Base-by-base conservation (phyloP, 176 grass and related monocot genomes). In the Oryza brachyantha region DNA sequence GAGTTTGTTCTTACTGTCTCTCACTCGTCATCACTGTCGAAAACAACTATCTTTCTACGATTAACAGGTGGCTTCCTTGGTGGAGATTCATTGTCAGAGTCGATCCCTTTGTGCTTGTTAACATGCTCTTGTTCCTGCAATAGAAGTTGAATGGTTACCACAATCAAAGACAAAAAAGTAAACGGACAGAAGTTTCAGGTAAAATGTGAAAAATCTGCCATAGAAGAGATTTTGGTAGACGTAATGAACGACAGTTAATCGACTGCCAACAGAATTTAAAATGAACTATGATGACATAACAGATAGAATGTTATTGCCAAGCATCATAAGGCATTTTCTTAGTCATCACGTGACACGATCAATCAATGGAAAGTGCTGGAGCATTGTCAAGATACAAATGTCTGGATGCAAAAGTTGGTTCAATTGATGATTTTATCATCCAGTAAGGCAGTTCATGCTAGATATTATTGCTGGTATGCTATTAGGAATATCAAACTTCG, bases 1-100 rank as follows among this genome's bases (percentile, higher is more conserved):
- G 52, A 57, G 42, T 25, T 19, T 42, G 40, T 13, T 28, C 61
- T 65, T 13, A 29, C 40, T 36, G 21, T 66, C 46, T 36, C 42
- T 85, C 77, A 89, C 6, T 93, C 88, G 2, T 93, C 91, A 54
- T 93, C 82, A 19, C 82, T 88, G 72, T 90, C 55, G 78, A 79
- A 77, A 59, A 88, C 74, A 26, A 86, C 36, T 2, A 69, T 48
- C 37, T 87, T 90, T 65, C 88, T 76, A 40, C 88, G 81, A 16
- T 72, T 74, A 40, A 43, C 41, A 9, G 69, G 21, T 9, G 22
- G 42, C 74, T 88, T 90, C 64, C 74, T 93, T 22, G 88, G 88
- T 57, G 85, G 88, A 85, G 85, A 85, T 40, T 84, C 84, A 1
- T 80, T 85, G 79, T 82, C 77, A 27, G 74, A 84, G 46, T 86